Base-by-base conservation (phyloP, 2,329 filamentous ascomycete species). In the Botrytis medusae region DNA sequence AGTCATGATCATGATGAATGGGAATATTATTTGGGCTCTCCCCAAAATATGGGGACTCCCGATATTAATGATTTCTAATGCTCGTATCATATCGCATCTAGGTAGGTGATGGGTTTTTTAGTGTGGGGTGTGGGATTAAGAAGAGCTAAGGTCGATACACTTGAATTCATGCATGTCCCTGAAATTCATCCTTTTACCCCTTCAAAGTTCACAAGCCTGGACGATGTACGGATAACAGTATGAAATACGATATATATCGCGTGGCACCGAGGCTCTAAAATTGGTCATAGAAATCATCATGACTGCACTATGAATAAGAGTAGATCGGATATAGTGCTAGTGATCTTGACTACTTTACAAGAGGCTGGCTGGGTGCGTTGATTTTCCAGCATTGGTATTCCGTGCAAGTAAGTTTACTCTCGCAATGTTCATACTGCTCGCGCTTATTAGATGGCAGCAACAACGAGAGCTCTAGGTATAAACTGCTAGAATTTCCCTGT, bases 71-170 rank as follows among this genome's bases (percentile, higher is more conserved):
- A 46, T 29, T 42, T 46, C 40, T 64, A n/a, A n/a, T 64, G 20
- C 34, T 61, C 14, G 25, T 54, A n/a, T 37, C 37, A 37, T 37
- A 37, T 37, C 37, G 37, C 37, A 37, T 54, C 5, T 51, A 16
- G 34, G 22, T 61, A 10, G 60, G 40, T 18, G n/a, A 32, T 25
- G n/a, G 14, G 0, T 29, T 25, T 46, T 51, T 67, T 37, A 16
- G 46, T 67, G 64, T 67, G 64, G 46, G 46, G 64, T 48, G 64
- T 67, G 64, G 14, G 64, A 67, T 37, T 67, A 37, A 37, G 29
- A 64, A 64, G 61, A 46, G n/a, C 61, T 32, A 46, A 64, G n/a
- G n/a, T 20, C 42, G n/a, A n/a, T 20, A 63, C 8, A 2, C 4
- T 16, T 40, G n/a, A n/a, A 16, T 46, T 32, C n/a, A 64, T 64